Percentiles rank a stretch among this genome's conserved stretches.
Conservation (phyloP, 805 yeast species). For the Schizosaccharomyces pombe region DNA sequence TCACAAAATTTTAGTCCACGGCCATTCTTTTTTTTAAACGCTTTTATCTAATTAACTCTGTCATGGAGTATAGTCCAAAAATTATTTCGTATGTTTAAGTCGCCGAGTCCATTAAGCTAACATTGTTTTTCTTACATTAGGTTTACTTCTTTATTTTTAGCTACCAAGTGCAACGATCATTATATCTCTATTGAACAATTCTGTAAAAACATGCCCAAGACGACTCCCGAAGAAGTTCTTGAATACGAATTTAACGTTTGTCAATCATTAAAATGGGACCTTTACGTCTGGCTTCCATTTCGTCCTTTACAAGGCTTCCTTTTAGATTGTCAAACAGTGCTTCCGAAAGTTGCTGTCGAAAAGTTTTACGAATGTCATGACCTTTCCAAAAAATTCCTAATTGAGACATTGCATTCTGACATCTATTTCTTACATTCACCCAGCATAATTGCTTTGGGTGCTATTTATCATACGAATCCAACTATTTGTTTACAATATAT, state of each 20-base stretch:
- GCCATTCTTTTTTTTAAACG: slow-evolving; percentile 62
- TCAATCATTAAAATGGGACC: slow-evolving; percentile 52
- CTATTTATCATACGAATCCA: slow-evolving; percentile 13
- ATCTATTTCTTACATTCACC: slow-evolving; percentile 64
- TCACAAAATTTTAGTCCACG: slow-evolving; percentile 26
- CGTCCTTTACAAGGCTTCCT: slow-evolving; percentile 85
- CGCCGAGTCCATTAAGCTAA: background rate
- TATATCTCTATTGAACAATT: slow-evolving; percentile 69
- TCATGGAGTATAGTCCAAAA: slow-evolving; percentile 74
- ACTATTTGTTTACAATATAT: background rate
- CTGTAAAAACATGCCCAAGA: slow-evolving; percentile 42
- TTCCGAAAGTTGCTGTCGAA: slow-evolving; percentile 19
- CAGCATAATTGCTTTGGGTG: slow-evolving; percentile 84
- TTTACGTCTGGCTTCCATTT: slow-evolving; percentile 71
- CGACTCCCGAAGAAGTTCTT: slow-evolving; percentile 39
- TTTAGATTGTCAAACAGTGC: slow-evolving; percentile 54
- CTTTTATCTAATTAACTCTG: slow-evolving; percentile 59
- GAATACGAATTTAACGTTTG: slow-evolving; percentile 59
- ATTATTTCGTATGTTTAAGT: slow-evolving; percentile 25
- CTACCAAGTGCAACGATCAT: slow-evolving; percentile 80
- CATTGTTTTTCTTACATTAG: background rate
- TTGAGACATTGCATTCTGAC: slow-evolving; percentile 53
- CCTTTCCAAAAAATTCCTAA: slow-evolving; percentile 37
- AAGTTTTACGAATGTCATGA: slow-evolving; percentile 30
- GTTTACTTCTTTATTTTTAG: slow-evolving; percentile 61